Conservation (phyloP, 2,329 filamentous ascomycete genomes). For the Fusarium haematococcum region DNA sequence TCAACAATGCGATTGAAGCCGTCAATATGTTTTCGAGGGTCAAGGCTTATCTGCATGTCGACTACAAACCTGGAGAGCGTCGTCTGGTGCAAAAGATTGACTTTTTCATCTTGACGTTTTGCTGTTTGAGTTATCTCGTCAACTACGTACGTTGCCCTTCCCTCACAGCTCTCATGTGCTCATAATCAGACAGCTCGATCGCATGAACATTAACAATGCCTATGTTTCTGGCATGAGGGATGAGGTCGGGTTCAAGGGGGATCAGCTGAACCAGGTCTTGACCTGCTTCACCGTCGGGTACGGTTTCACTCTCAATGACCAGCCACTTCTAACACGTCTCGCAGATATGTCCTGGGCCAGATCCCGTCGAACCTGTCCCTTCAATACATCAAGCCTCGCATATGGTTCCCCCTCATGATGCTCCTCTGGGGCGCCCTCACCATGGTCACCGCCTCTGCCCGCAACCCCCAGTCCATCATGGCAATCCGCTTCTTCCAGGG, state of each 20-base stretch:
- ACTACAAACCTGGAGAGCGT: constrained; percentile 54
- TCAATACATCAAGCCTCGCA: constrained; percentile 71
- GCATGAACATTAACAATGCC: constrained; percentile 54
- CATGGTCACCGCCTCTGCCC: constrained; percentile 62
- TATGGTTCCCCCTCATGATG: constrained; percentile 74
- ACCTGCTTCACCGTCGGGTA: constrained; percentile 54
- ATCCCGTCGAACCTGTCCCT: constrained; percentile 71
- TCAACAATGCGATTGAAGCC: background rate
- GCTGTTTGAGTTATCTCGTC: constrained; percentile 68
- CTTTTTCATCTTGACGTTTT: constrained; percentile 74
- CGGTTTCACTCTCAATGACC: background rate
- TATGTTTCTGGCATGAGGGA: constrained; percentile 61
- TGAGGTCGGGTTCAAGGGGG: constrained; percentile 59
- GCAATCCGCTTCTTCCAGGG: constrained; percentile 56
- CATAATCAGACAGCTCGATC: constrained; percentile 47
- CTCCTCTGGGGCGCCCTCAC: constrained; percentile 73
- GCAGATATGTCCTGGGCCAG: constrained; percentile 65
- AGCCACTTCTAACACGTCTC: background rate
- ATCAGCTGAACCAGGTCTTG: constrained; percentile 54
- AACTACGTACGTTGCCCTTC: constrained; percentile 58
- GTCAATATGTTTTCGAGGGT: constrained; percentile 30
- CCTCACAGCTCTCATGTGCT: background rate
- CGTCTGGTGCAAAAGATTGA: constrained; percentile 69
- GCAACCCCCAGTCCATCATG: constrained; percentile 52
- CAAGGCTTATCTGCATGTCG: constrained; percentile 50